Evolutionary conservation across 139 green algal species (phyloP).

Genomic region (Klebsormidium nitens): DNA sequence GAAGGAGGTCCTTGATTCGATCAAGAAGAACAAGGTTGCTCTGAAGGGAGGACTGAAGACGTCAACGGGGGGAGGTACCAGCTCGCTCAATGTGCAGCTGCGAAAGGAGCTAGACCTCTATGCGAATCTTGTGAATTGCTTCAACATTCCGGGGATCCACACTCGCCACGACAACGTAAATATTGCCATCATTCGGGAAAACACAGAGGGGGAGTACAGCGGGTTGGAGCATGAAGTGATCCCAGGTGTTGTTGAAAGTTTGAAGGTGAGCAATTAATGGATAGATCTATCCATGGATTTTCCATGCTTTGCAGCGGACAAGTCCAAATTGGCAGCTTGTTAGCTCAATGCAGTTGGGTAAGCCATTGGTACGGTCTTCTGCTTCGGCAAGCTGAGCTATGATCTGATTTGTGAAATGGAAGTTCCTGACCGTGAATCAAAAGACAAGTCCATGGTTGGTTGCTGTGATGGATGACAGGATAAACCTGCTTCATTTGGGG

Average conservation of each 20-base stretch:
- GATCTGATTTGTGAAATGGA: too few relatives aligned
- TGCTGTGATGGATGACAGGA: too few relatives aligned
- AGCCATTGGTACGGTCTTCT: too few relatives aligned
- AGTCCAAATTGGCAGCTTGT: too few relatives aligned
- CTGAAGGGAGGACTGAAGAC: slow-evolving; percentile 32
- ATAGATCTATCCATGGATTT: too few relatives aligned
- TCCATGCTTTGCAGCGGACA: too few relatives aligned
- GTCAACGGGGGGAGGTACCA: slow-evolving; percentile 26
- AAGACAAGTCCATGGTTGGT: too few relatives aligned
- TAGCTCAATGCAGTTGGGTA: too few relatives aligned
- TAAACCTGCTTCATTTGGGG: too few relatives aligned
- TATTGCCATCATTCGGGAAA: slow-evolving; percentile 46
- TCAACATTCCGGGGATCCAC: slow-evolving; percentile 38
- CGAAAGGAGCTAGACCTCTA: slow-evolving; percentile 46
- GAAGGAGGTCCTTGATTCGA: slow-evolving; percentile 44
- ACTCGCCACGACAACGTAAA: slow-evolving; percentile 42
- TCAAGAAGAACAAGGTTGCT: slow-evolving; percentile 36
- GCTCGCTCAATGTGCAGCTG: slow-evolving; percentile 43
- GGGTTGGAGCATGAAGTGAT: slow-evolving; percentile 47
- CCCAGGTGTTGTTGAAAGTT: slow-evolving; percentile 40
- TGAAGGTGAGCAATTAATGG: too few relatives aligned
- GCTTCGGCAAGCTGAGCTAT: too few relatives aligned
- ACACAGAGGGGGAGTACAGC: slow-evolving; percentile 46
- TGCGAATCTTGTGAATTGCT: slow-evolving; percentile 44
- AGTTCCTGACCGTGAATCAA: too few relatives aligned